Percentiles rank a stretch among this genome's conserved stretches.
Evolutionary conservation across 768 basidiomycete genomes (phyloP).

Genomic region (Royoungia palumana): DNA sequence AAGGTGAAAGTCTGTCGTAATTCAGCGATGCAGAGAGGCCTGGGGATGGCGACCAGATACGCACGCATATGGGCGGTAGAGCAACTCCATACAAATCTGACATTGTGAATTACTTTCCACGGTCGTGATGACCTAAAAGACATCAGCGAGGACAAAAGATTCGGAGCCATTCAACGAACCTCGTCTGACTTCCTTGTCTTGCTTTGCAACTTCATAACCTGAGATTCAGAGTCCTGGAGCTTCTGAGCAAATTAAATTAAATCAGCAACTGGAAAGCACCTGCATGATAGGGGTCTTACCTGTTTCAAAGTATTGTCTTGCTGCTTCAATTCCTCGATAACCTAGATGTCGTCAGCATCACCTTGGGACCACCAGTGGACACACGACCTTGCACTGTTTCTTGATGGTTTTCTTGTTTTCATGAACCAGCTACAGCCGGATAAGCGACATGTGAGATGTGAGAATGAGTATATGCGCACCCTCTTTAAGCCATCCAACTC

Average conservation of each 20-base stretch:
- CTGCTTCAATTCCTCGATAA: slow-evolving; percentile 49
- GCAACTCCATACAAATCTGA: slow-evolving; percentile 74
- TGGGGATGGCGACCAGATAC: slow-evolving; percentile 24
- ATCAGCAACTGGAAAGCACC: neutral
- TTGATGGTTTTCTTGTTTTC: slow-evolving; percentile 49
- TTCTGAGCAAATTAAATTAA: slow-evolving; percentile 29
- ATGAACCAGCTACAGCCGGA: slow-evolving; percentile 30
- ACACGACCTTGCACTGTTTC: slow-evolving; percentile 55
- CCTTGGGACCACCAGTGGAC: neutral
- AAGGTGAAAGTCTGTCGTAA: slow-evolving; percentile 57
- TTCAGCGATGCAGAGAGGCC: slow-evolving; percentile 5
- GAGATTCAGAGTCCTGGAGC: slow-evolving; percentile 44
- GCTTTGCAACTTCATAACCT: slow-evolving; percentile 41
- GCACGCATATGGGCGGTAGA: slow-evolving; percentile 64
- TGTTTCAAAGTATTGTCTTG: slow-evolving; percentile 38
- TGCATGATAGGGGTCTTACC: slow-evolving; percentile 27
- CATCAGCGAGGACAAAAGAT: neutral
- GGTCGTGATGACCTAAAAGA: slow-evolving; percentile 44
- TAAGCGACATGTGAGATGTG: slow-evolving; percentile 3
- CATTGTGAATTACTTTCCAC: slow-evolving; percentile 64
- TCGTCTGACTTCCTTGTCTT: slow-evolving; percentile 56
- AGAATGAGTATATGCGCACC: slow-evolving; percentile 18
- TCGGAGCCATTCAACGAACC: slow-evolving; percentile 33
- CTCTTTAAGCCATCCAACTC: slow-evolving; percentile 58
- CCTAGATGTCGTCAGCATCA: slow-evolving; percentile 31